Evolutionary conservation across 2,329 filamentous ascomycete genomes (phyloP).

Genomic region (Botryosphaeria agaves): DNA sequence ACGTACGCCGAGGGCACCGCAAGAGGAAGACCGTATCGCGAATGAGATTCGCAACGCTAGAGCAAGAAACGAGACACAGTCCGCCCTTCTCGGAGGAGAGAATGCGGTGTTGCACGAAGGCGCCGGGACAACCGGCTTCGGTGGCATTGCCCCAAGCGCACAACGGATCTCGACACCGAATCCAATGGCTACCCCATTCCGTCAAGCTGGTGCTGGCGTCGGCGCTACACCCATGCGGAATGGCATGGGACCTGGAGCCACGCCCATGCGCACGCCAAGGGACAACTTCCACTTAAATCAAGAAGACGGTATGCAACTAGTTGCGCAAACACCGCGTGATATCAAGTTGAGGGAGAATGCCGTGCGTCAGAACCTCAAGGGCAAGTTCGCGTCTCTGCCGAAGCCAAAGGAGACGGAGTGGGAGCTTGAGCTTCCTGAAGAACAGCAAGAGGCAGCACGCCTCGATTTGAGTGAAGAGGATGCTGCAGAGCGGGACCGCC

Average conservation of each 20-base stretch:
- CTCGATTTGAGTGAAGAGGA: slow-evolving; percentile 42
- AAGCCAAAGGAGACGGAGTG: slow-evolving; percentile 88
- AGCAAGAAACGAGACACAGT: slow-evolving; percentile 83
- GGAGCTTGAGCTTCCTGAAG: slow-evolving; percentile 83
- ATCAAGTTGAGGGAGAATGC: slow-evolving; percentile 53
- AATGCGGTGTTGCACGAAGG: slow-evolving; percentile 81
- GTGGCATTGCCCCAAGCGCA: slow-evolving; percentile 63
- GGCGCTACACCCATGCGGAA: slow-evolving; percentile 46
- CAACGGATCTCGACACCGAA: slow-evolving; percentile 84
- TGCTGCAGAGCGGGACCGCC: slow-evolving; percentile 57
- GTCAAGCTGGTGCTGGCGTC: slow-evolving; percentile 40
- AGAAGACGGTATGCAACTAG: slow-evolving; percentile 47
- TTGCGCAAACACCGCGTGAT: slow-evolving; percentile 62
- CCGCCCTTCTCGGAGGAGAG: slow-evolving; percentile 80
- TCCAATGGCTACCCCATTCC: slow-evolving; percentile 78
- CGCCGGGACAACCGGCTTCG: slow-evolving; percentile 68
- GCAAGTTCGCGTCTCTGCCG: slow-evolving; percentile 64
- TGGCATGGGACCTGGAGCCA: slow-evolving; percentile 53
- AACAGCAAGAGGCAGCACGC: slow-evolving; percentile 43
- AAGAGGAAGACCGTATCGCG: slow-evolving; percentile 86
- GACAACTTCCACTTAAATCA: slow-evolving; percentile 76
- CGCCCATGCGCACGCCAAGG: slow-evolving; percentile 72
- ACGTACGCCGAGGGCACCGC: slow-evolving; percentile 75
- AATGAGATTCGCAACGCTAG: slow-evolving; percentile 93
- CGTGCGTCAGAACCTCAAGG: slow-evolving; percentile 49